Conservation (phyloP, 2,329 filamentous ascomycete species). For the Didymella sp. region DNA sequence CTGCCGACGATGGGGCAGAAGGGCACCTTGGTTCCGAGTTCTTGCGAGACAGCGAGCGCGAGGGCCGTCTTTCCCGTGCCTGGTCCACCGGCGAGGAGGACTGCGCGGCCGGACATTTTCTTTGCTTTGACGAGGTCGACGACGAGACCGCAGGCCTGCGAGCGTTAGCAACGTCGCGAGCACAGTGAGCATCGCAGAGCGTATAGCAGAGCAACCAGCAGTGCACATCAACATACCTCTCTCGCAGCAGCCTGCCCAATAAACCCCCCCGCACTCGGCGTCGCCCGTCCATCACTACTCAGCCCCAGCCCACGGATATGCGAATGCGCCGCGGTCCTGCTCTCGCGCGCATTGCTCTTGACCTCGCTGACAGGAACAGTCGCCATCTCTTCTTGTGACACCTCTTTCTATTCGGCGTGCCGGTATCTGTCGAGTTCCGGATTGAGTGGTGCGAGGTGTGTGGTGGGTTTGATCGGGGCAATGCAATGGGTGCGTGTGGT, state of each 20-base stretch:
- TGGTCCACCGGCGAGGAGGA: conserved; percentile 90
- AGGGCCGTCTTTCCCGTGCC: conserved; percentile 96
- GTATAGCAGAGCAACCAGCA: not conserved
- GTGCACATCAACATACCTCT: conserved; percentile 68
- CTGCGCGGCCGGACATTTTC: conserved; percentile 96
- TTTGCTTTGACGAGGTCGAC: conserved; percentile 95
- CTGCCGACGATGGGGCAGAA: conserved; percentile 98
- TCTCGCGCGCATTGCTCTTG: conserved; percentile 92
- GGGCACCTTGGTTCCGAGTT: conserved; percentile 96
- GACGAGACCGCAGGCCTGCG: conserved; percentile 87
- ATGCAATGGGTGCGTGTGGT: not conserved
- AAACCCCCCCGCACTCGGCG: conserved; percentile 75
- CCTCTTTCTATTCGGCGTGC: not conserved
- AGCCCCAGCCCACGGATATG: conserved; percentile 96
- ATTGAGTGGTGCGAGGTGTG: no score
- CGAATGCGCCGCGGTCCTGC: conserved; percentile 92
- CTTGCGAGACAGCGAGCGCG: conserved; percentile 93
- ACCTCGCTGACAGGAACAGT: conserved; percentile 72
- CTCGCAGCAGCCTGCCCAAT: conserved; percentile 86
- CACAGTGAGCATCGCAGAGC: no score
- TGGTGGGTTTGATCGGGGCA: no score
- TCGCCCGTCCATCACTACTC: conserved; percentile 81
- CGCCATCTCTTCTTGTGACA: conserved; percentile 31
- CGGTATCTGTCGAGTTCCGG: not conserved
- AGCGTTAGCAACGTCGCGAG: conserved; percentile 6